Evolutionary conservation across 148 eudicot genomes (phyloP).

Genomic region (Amaranthus hypochondriacus): DNA sequence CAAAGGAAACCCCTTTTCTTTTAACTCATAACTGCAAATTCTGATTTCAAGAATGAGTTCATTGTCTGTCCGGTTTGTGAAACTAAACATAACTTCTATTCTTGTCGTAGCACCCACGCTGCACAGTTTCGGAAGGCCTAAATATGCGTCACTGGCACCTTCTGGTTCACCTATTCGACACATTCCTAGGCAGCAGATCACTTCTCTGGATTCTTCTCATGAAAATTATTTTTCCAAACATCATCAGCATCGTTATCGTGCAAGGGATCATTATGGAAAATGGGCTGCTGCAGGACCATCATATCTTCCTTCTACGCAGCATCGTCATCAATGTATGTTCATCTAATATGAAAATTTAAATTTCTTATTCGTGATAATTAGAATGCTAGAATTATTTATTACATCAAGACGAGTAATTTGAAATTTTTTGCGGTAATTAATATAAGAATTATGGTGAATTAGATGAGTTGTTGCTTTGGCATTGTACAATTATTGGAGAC

Average conservation of each 20-base stretch:
- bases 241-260: conserved; percentile 22
- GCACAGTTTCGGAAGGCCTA: conserved; percentile 11
- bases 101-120: conserved; percentile 18
- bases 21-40: neutral
- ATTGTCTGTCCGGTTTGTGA: neutral
- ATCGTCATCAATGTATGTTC: conserved; percentile 39
- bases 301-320: conserved; percentile 21
- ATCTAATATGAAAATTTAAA: neutral
- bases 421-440: neutral
- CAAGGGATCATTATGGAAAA: conserved; percentile 21
- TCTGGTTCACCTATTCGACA: conserved; percentile 19
- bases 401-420: neutral
- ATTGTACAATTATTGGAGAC: neutral
- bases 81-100: conserved; percentile 5
- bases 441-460: neutral
- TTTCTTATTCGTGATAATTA: neutral
- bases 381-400: neutral
- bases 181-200: conserved; percentile 20
- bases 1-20: neutral
- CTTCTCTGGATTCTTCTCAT: conserved; percentile 25
- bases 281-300: conserved; percentile 30
- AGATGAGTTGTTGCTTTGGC: neutral
- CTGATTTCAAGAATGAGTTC: neutral
- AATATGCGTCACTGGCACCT: conserved; percentile 22
- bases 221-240: conserved; percentile 29